phyloP scores from a whole-genome alignment of 352 stramenopile species.

The Pythium diclinum region DNA sequence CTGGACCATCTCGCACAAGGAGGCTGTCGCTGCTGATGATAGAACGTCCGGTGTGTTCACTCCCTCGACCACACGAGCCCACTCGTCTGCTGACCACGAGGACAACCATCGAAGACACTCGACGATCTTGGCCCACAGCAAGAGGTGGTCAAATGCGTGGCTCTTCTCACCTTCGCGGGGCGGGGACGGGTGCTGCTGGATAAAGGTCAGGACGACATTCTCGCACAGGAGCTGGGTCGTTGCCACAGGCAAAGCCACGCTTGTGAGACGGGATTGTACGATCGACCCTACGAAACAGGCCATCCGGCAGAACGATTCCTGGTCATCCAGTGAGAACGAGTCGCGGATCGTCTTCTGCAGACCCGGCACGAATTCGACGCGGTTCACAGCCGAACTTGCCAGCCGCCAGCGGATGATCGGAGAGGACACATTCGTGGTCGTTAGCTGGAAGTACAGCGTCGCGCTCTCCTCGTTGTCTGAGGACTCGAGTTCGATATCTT shows the following conservation, averaged over 20 bases:
- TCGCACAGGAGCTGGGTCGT: slow-evolving; percentile 7
- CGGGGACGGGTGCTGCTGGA: not conserved
- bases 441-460: slow-evolving; percentile 14
- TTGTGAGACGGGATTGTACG: not conserved
- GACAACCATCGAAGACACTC: slow-evolving; percentile 4
- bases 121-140: slow-evolving; percentile 1
- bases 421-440: not conserved
- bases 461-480: not conserved
- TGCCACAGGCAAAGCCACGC: not conserved
- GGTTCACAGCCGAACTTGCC: not conserved
- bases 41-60: not conserved
- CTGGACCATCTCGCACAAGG: not conserved
- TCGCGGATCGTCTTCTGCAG: not conserved
- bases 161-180: not conserved
- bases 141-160: not conserved
- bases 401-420: slow-evolving; percentile 14
- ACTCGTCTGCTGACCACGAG: not conserved
- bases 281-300: not conserved
- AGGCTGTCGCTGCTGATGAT: not conserved
- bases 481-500: not conserved
- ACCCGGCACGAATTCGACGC: not conserved
- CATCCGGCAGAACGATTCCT: slow-evolving; percentile 1
- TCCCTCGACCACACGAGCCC: not conserved
- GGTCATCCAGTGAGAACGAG: not conserved
- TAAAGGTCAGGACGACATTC: not conserved